These are phyloP conservation scores for Cochlearia excelsa DNA, from an alignment of 345 rosid genomes.

Conservation along the genomic window DNA sequence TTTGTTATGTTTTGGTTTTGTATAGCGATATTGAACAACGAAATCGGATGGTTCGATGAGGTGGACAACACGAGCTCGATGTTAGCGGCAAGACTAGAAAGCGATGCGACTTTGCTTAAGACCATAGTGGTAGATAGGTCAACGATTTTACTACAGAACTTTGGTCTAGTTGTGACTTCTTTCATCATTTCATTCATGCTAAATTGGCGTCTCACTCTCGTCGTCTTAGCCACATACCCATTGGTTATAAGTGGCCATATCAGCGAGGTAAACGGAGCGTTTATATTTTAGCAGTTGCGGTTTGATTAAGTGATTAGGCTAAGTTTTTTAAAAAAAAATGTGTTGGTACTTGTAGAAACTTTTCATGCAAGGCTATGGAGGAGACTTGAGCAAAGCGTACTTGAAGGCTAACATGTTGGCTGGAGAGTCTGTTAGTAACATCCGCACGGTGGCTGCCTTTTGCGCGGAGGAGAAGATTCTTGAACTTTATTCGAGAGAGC, in stretches of 20 bases:
- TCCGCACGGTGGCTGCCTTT: constrained; percentile 88
- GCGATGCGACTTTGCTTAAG: constrained; percentile 64
- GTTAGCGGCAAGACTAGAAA: constrained; percentile 78
- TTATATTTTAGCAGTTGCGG: too few species aligned
- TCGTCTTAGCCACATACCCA: constrained; percentile 85
- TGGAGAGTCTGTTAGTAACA: constrained; percentile 86
- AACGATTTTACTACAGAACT: constrained; percentile 68
- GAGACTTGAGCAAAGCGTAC: constrained; percentile 87
- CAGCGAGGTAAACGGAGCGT: constrained; percentile 62
- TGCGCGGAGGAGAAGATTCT: constrained; percentile 86
- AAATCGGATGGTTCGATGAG: constrained; percentile 94
- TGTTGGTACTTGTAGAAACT: constrained; percentile 55
- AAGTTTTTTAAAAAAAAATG: too few species aligned
- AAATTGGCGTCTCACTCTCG: constrained; percentile 92
- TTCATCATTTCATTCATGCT: constrained; percentile 79
- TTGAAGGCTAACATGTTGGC: constrained; percentile 93
- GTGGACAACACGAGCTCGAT: constrained; percentile 69
- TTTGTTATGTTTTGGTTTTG: too few species aligned
- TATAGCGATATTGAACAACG: constrained; percentile 85
- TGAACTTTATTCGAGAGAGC: constrained; percentile 67
- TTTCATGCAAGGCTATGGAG: constrained; percentile 96
- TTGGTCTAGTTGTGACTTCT: constrained; percentile 63
- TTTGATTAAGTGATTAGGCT: background rate
- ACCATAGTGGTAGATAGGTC: constrained; percentile 81
- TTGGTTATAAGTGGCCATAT: constrained; percentile 87